These are phyloP conservation scores for Entomortierella chlamydospora DNA, from an alignment of 192 early-diverging fungal species.

Conservation along the genomic window DNA sequence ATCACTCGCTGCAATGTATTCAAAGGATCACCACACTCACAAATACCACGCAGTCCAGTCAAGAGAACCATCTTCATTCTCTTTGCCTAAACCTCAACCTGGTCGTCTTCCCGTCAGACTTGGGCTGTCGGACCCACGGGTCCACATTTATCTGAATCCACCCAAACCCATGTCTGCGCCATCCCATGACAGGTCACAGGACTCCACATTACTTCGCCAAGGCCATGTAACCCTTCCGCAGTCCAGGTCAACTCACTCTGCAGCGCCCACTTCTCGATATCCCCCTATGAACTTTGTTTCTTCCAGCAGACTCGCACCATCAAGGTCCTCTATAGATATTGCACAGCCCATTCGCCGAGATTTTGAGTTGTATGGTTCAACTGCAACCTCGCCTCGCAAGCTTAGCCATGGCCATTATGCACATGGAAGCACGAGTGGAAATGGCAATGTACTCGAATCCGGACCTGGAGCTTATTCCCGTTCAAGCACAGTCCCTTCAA, in stretches of 20 bases:
- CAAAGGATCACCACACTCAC: slow-evolving; percentile 3
- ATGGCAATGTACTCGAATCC: too few species aligned
- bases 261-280: not conserved
- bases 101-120: slow-evolving; percentile 24
- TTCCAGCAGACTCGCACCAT: not conserved
- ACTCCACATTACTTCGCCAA: not conserved
- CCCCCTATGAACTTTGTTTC: not conserved
- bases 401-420: not conserved
- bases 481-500: not conserved
- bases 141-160: slow-evolving; percentile 12
- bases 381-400: not conserved
- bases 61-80: not conserved
- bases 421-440: not conserved
- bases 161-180: not conserved
- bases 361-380: slow-evolving; percentile 6
- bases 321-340: not conserved
- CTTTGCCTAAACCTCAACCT: not conserved
- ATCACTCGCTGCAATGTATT: not conserved
- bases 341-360: slow-evolving; percentile 3
- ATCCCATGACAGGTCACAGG: not conserved
- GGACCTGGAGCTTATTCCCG: not conserved
- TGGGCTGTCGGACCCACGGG: slow-evolving; percentile 15
- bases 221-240: not conserved
- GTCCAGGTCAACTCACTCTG: not conserved
- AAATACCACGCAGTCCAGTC: not conserved